Conservation (phyloP, 2,329 filamentous ascomycete genomes). For the Colletotrichum agaves region DNA sequence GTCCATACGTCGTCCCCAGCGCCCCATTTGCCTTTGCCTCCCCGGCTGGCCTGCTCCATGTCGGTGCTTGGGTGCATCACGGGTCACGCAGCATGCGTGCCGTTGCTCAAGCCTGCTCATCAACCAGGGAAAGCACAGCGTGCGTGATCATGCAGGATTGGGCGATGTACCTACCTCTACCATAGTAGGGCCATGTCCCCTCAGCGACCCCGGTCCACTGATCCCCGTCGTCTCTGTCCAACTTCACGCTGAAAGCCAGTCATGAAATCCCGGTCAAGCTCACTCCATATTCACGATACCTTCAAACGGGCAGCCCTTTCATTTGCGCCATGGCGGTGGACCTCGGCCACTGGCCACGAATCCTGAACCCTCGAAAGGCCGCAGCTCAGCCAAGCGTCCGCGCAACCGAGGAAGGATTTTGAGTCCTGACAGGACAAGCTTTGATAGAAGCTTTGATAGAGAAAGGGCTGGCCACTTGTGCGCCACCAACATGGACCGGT, state of each 20-base stretch:
- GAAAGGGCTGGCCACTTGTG: conserved; percentile 1
- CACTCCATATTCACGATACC: conserved; percentile 17
- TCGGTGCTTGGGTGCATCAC: conserved; percentile 12
- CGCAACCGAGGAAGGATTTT: conserved; percentile 16
- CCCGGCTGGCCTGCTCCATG: conserved; percentile 20
- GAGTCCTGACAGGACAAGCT: neutral
- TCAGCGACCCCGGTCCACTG: conserved; percentile 6
- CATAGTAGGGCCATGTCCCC: neutral
- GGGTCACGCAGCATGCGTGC: conserved; percentile 16
- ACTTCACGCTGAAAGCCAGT: neutral
- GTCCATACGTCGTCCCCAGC: neutral
- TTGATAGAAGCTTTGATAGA: too few species aligned
- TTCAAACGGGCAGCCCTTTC: conserved; percentile 1
- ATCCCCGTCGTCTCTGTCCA: conserved; percentile 14
- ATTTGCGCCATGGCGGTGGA: neutral
- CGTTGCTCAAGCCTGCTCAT: neutral
- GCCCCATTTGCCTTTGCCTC: conserved; percentile 9
- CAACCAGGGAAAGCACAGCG: neutral
- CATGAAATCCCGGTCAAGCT: neutral
- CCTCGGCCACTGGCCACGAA: neutral
- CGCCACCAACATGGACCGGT: neutral
- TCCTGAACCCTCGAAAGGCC: conserved; percentile 1
- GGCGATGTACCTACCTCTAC: conserved; percentile 20
- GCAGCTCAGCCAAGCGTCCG: conserved; percentile 20
- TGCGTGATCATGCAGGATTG: conserved; percentile 3